Conservation (phyloP, 148 eudicot species). For the Persicaria maculosa region DNA sequence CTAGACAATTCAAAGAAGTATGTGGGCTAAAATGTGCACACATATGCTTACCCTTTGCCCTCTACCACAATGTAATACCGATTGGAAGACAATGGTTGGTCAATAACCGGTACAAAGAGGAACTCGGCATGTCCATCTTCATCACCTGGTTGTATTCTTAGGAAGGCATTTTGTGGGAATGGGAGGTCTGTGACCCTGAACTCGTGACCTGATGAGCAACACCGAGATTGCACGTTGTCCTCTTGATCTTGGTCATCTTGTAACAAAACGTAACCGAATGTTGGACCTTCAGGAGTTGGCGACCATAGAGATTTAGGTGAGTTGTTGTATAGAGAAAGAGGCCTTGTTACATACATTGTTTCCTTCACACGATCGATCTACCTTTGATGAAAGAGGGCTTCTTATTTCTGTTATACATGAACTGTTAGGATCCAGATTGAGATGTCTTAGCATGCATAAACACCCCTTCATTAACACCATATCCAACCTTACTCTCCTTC, state of each 20-base stretch:
- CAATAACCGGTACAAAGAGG: background rate
- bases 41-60: background rate
- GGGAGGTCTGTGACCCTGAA: background rate
- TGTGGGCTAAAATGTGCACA: too few species aligned
- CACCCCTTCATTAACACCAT: too few species aligned
- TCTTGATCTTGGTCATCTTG: background rate
- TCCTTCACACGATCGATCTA: background rate
- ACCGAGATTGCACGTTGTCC: background rate
- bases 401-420: background rate
- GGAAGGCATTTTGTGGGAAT: background rate
- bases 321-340: background rate
- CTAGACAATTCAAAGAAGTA: background rate
- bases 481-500: too few species aligned
- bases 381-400: background rate
- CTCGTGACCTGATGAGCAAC: background rate
- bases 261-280: background rate
- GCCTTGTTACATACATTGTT: slow-evolving; percentile 2
- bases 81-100: background rate
- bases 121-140: background rate
- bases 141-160: background rate
- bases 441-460: background rate
- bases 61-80: background rate
- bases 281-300: background rate
- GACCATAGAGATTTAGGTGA: background rate
- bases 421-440: background rate